Conservation (phyloP, 495 filamentous ascomycete genomes). For the Hypoxylon lienhwacheense region DNA sequence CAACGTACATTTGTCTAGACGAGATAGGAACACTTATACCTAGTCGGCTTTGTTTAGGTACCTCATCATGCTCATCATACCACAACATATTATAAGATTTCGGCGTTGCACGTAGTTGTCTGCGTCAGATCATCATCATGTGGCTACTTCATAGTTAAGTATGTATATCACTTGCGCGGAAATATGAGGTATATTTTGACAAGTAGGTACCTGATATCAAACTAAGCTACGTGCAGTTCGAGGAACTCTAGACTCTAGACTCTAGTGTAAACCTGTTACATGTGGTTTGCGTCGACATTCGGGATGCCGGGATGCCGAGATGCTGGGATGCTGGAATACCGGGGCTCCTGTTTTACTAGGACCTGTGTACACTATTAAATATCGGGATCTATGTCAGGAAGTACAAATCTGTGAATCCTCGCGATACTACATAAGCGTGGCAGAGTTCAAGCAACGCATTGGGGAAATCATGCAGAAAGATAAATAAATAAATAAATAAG, state of each 20-base stretch:
- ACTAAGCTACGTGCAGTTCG: background rate
- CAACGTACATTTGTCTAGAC: too few relatives aligned
- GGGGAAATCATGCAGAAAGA: conserved; percentile 1
- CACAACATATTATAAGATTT: background rate
- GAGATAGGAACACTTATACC: too few relatives aligned
- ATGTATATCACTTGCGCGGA: background rate
- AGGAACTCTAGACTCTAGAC: too few relatives aligned
- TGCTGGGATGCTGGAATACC: conserved; percentile 17
- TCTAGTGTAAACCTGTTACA: too few relatives aligned
- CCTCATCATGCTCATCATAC: background rate
- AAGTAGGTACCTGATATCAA: background rate
- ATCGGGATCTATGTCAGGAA: conserved; percentile 25
- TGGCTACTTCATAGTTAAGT: background rate
- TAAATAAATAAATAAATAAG: too few relatives aligned
- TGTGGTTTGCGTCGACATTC: conserved; percentile 1
- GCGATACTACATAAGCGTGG: conserved; percentile 22
- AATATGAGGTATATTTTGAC: background rate
- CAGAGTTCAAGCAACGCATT: conserved; percentile 9
- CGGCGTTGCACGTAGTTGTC: background rate
- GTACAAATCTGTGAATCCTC: conserved; percentile 22
- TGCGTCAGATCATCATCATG: background rate
- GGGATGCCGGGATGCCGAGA: conserved; percentile 12
- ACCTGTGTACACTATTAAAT: too few relatives aligned
- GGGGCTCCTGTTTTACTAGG: too few relatives aligned
- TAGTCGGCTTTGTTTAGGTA: too few relatives aligned